A percentile compares a stretch with the other conserved stretches of the same genome.
phyloP scores from a whole-genome alignment of 164 flowering plant genomes.

The Nymphaea colorata region DNA sequence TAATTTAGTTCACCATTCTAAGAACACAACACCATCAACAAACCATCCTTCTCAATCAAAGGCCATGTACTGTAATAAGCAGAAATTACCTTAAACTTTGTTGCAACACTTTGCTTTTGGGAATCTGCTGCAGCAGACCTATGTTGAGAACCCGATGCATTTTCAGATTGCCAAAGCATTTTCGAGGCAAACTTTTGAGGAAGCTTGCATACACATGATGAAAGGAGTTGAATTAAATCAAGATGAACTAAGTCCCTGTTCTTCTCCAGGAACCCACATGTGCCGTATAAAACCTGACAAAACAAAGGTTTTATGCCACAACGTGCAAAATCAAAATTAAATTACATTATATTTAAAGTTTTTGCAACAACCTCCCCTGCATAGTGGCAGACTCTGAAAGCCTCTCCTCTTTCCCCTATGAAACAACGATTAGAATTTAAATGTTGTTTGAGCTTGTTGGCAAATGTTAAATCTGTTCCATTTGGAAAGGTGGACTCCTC shows the following conservation, averaged over 20 bases:
- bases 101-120: conserved; percentile 88
- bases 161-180: conserved; percentile 77
- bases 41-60: too few relatives aligned
- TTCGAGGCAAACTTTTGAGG: conserved; percentile 81
- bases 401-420: conserved; percentile 71
- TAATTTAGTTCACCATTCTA: too few relatives aligned
- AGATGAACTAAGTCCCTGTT: conserved; percentile 84
- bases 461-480: conserved; percentile 89
- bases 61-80: too few relatives aligned
- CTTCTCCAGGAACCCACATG: conserved; percentile 90
- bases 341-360: not conserved
- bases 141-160: conserved; percentile 58
- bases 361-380: conserved; percentile 76
- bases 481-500: conserved; percentile 99
- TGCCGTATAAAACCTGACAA: conserved; percentile 77
- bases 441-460: conserved; percentile 94
- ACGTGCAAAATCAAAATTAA: not conserved
- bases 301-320: conserved; percentile 2
- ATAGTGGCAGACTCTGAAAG: conserved; percentile 74
- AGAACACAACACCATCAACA: too few relatives aligned
- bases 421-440: conserved; percentile 65
- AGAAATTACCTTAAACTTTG: conserved; percentile 77
- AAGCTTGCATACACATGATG: conserved; percentile 72
- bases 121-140: conserved; percentile 95
- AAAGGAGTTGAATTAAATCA: conserved; percentile 80